A percentile compares a stretch with the other conserved stretches of the same genome.
phyloP scores from a whole-genome alignment of 2,329 filamentous ascomycete genomes.

The Aspergillus sergii region DNA sequence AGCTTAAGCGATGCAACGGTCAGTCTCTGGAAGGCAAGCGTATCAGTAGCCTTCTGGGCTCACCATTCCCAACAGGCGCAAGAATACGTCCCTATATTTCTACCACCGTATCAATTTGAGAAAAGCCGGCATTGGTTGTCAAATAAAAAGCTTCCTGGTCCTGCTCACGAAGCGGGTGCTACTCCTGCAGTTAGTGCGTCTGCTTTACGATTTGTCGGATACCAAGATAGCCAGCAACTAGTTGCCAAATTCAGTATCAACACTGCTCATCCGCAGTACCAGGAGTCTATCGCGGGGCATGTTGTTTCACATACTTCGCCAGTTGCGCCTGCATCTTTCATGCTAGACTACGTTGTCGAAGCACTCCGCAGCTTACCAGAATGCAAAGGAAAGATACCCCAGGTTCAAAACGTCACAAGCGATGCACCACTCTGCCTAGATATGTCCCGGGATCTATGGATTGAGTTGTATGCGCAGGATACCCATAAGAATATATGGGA shows the following conservation, averaged over 20 bases:
- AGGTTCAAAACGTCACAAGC: slow-evolving; percentile 17
- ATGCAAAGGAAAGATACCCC: slow-evolving; percentile 12
- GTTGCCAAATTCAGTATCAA: slow-evolving; percentile 19
- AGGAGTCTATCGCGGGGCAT: slow-evolving; percentile 19
- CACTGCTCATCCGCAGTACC: slow-evolving; percentile 15
- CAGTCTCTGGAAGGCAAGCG: slow-evolving; percentile 45
- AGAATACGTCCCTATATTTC: slow-evolving; percentile 28
- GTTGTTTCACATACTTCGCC: slow-evolving; percentile 18
- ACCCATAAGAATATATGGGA: slow-evolving; percentile 13
- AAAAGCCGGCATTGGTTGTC: slow-evolving; percentile 45
- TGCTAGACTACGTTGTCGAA: slow-evolving; percentile 21
- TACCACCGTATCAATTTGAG: slow-evolving; percentile 52
- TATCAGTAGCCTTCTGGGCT: slow-evolving; percentile 42
- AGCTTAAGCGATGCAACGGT: slow-evolving; percentile 32
- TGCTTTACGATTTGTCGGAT: slow-evolving; percentile 14
- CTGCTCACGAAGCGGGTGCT: neutral
- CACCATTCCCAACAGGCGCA: slow-evolving; percentile 33
- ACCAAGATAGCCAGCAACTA: slow-evolving; percentile 11
- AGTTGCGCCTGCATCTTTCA: slow-evolving; percentile 19
- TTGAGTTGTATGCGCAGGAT: slow-evolving; percentile 9
- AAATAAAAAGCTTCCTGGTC: slow-evolving; percentile 14
- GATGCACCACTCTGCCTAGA: slow-evolving; percentile 21
- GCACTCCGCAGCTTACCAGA: slow-evolving; percentile 18
- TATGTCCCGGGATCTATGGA: slow-evolving; percentile 12
- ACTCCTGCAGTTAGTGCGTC: neutral